Base-by-base conservation (phyloP, 495 filamentous ascomycete genomes). In the Trichocladium uniseriatum region DNA sequence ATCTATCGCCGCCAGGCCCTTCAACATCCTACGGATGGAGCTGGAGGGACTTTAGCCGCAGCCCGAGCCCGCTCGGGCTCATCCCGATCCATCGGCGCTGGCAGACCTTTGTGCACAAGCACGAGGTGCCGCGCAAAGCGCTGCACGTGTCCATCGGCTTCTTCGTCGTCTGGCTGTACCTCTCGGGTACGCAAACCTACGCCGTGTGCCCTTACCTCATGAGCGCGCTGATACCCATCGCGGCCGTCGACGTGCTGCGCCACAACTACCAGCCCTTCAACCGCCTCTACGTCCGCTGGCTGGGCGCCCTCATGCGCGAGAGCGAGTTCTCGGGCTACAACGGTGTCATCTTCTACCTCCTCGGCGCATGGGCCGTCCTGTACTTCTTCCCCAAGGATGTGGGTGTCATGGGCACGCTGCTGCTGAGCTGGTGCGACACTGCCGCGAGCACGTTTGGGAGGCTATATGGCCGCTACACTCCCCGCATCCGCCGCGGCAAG, bases 341-440 rank as follows among this genome's bases (percentile, higher is more conserved):
- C 62, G 92, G 92, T 35, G 91, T 96, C 45, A 90, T 99, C 47
- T 95, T 86, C 77, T 99, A 96, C 59, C 78, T 99, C 6, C 76
- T 94, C 10, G 92, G 92, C 13, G 83, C 89, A 18, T 96, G 88
- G 74, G 76, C 79, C 15, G 89, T 87, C 20, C 76, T 99, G 36
- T 75, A 79, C 48, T 89, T 87, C 66, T 90, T 89, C 63, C 89
- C 89, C 21, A 97, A 96, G 65, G 92, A 99, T 55, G 78, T 97
- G n/a, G 88, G 83, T 2, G 81, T 94, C 8, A 83, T 99, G 73
- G 79, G 83, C 19, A 82, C 95, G 13, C 71, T 97, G 49, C 75
- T 99, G 42, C 77, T 99, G 7, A 90, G 84, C 56, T 99, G 92
- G 92, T 99, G 92, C 63, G 92, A 99, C 60, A 96, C 94, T 5